phyloP scores from a whole-genome alignment of 345 rosid genomes.

The Trapa incisa region DNA sequence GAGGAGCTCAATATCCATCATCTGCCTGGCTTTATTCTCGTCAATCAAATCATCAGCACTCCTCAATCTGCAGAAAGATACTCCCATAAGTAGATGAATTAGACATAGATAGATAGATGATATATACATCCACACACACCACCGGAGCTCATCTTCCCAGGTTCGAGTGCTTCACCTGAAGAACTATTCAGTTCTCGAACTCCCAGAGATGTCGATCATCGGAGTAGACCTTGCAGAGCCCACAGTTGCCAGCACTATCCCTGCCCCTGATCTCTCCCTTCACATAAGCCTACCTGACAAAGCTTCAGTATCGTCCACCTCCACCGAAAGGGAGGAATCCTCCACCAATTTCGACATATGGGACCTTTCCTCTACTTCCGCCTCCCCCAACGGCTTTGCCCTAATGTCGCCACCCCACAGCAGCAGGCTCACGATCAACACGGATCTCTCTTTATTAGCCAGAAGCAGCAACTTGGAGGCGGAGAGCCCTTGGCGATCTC shows the following conservation, averaged over 20 bases:
- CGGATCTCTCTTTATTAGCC: slow-evolving; percentile 23
- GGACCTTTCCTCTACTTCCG: slow-evolving; percentile 5
- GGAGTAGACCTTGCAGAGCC: neutral
- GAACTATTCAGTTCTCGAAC: too few relatives aligned
- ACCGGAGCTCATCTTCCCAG: too few relatives aligned
- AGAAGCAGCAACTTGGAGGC: slow-evolving; percentile 4
- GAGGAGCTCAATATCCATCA: too few relatives aligned
- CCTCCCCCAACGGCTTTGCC: slow-evolving; percentile 5
- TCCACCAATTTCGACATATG: slow-evolving; percentile 18
- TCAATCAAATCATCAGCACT: too few relatives aligned
- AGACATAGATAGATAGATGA: too few relatives aligned
- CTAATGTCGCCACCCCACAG: slow-evolving; percentile 14
- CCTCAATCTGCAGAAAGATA: too few relatives aligned
- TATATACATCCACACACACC: too few relatives aligned
- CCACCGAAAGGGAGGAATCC: slow-evolving; percentile 9
- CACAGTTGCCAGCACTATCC: neutral
- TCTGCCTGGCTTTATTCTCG: too few relatives aligned
- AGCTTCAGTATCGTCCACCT: slow-evolving; percentile 19
- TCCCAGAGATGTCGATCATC: neutral
- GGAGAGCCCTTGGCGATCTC: slow-evolving; percentile 2
- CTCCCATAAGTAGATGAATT: too few relatives aligned
- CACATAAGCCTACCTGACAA: slow-evolving; percentile 44
- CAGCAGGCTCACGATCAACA: slow-evolving; percentile 18
- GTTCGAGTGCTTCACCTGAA: too few relatives aligned
- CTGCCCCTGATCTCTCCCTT: slow-evolving; percentile 41